Conservation (phyloP, 495 filamentous ascomycete genomes). For the Hypoxylon perforatum region DNA sequence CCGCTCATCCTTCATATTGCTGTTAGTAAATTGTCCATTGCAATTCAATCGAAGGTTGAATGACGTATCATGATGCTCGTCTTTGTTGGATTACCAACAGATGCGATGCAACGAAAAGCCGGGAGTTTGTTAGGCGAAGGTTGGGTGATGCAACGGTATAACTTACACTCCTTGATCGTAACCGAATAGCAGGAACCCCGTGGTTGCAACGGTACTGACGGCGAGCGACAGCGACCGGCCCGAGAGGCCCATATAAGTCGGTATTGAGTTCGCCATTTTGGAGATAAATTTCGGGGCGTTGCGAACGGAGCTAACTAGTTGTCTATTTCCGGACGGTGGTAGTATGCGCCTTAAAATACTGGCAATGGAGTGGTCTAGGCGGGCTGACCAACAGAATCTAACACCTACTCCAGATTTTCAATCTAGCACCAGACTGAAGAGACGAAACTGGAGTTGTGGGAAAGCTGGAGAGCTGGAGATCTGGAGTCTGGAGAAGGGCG, state of each 20-base stretch:
- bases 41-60: constrained; percentile 26
- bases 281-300: constrained; percentile 3
- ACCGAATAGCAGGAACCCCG: constrained; percentile 79
- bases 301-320: constrained; percentile 11
- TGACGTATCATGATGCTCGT: not conserved
- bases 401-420: constrained; percentile 38
- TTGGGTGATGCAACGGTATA: not conserved
- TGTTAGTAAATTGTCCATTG: constrained; percentile 3
- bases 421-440: constrained; percentile 35
- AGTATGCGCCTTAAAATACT: not conserved
- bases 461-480: constrained; percentile 11
- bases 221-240: constrained; percentile 71
- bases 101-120: not conserved
- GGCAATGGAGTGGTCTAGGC: constrained; percentile 11
- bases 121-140: not conserved
- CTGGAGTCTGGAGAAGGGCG: constrained; percentile 40
- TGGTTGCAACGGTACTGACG: constrained; percentile 71
- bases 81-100: not conserved
- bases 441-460: constrained; percentile 30
- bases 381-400: constrained; percentile 18
- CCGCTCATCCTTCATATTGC: constrained; percentile 69
- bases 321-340: constrained; percentile 10
- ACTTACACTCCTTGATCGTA: constrained; percentile 67
- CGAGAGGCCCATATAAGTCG: constrained; percentile 69
- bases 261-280: constrained; percentile 56